These are phyloP conservation scores for Didymella glomerata DNA, from an alignment of 2,329 filamentous ascomycete species.

Conservation along the genomic window DNA sequence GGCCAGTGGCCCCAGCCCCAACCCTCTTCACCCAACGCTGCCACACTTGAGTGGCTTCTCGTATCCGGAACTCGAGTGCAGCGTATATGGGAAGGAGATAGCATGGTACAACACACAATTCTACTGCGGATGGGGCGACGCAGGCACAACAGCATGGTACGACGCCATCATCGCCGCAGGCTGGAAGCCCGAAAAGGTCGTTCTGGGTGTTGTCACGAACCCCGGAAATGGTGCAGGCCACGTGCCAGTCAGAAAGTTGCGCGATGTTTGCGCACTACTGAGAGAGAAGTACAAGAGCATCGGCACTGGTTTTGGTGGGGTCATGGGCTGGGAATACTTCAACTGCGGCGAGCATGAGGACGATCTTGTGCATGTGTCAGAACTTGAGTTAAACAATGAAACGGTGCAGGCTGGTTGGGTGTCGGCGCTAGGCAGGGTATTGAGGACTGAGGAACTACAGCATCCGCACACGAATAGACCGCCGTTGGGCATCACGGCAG, in stretches of 20 bases:
- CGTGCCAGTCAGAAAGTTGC: slow-evolving; percentile 67
- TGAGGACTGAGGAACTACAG: slow-evolving; percentile 46
- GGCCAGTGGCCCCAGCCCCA: slow-evolving; percentile 40
- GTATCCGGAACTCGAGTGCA: slow-evolving; percentile 75
- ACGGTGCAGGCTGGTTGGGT: slow-evolving; percentile 67
- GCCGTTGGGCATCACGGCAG: slow-evolving; percentile 37
- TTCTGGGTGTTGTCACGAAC: slow-evolving; percentile 83
- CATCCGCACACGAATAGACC: slow-evolving; percentile 28
- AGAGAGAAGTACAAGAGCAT: slow-evolving; percentile 63
- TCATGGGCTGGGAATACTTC: slow-evolving; percentile 97
- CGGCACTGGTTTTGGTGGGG: slow-evolving; percentile 72
- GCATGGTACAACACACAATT: slow-evolving; percentile 92
- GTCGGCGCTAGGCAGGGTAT: slow-evolving; percentile 64
- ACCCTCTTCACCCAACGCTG: slow-evolving; percentile 46
- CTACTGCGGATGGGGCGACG: slow-evolving; percentile 87
- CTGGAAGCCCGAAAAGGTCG: slow-evolving; percentile 76
- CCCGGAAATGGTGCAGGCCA: slow-evolving; percentile 73
- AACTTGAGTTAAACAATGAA: slow-evolving; percentile 35
- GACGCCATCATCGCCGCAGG: slow-evolving; percentile 67
- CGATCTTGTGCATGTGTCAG: slow-evolving; percentile 39
- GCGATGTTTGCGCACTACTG: slow-evolving; percentile 65
- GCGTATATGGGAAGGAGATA: slow-evolving; percentile 60
- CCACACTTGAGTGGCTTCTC: slow-evolving; percentile 81
- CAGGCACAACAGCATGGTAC: slow-evolving; percentile 61
- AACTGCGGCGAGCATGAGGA: slow-evolving; percentile 64